Conservation (phyloP, 345 rosid genomes). For the Bruguiera parviflora region DNA sequence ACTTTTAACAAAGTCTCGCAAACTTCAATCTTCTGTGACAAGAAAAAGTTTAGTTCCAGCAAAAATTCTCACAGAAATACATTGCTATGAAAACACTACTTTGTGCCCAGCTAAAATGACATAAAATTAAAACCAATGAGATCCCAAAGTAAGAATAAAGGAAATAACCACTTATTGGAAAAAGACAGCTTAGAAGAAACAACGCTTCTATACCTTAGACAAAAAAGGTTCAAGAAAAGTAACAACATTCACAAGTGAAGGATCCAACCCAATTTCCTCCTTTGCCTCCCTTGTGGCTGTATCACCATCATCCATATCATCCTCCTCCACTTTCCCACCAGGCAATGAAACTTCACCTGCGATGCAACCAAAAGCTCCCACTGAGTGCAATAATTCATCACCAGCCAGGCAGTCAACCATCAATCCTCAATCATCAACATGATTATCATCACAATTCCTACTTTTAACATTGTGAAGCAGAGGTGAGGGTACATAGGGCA, state of each 20-base stretch:
- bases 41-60: too few species aligned
- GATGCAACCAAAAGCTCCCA: conserved; percentile 30
- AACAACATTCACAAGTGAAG: conserved; percentile 59
- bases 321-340: conserved; percentile 73
- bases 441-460: background rate
- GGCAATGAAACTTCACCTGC: conserved; percentile 83
- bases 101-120: background rate
- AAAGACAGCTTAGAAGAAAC: background rate
- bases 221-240: conserved; percentile 81
- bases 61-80: background rate
- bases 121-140: background rate
- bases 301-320: conserved; percentile 58
- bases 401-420: background rate
- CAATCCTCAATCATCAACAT: conserved; percentile 1
- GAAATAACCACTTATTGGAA: background rate
- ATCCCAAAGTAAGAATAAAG: background rate
- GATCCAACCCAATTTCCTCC: conserved; percentile 73
- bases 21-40: too few species aligned
- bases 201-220: conserved; percentile 60
- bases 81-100: background rate
- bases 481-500: background rate
- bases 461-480: background rate
- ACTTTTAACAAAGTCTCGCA: too few species aligned
- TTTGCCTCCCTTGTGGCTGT: conserved; percentile 70
- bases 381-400: conserved; percentile 5